A percentile compares a stretch with the other conserved stretches of the same genome.
phyloP scores from a whole-genome alignment of 306 rosid genomes.

The Cucurbita ficifolia region DNA sequence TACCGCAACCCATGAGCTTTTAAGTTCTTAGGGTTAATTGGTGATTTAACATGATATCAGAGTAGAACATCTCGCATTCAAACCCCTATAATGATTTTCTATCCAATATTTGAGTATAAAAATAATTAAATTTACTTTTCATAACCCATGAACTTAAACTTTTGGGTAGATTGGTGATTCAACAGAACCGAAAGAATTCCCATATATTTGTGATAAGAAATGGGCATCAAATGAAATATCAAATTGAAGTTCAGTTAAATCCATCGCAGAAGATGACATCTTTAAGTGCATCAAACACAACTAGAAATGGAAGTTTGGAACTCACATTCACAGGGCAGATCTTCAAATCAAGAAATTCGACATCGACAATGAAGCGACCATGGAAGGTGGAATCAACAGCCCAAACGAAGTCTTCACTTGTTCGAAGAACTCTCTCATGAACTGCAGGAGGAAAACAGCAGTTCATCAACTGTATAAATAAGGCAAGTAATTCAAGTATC shows the following conservation, averaged over 20 bases:
- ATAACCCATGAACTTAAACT: no score
- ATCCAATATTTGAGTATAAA: no score
- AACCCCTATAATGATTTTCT: no score
- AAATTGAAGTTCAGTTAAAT: not conserved
- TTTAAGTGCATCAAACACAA: not conserved
- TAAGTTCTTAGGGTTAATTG: no score
- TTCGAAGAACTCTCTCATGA: slow-evolving; percentile 53
- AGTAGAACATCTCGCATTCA: no score
- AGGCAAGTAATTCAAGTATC: not conserved
- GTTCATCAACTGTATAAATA: not conserved
- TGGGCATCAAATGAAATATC: not conserved
- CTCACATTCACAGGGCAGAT: slow-evolving; percentile 50
- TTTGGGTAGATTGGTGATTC: no score
- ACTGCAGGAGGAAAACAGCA: slow-evolving; percentile 22
- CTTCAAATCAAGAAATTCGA: slow-evolving; percentile 82
- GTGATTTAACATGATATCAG: no score
- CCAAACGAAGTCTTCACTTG: slow-evolving; percentile 68
- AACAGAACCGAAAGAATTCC: not conserved
- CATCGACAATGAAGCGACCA: slow-evolving; percentile 68
- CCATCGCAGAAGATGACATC: not conserved
- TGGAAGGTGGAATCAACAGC: slow-evolving; percentile 42
- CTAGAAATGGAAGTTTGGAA: slow-evolving; percentile 17
- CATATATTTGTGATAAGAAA: not conserved
- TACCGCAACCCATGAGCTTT: no score
- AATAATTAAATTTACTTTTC: no score